Evolutionary conservation across 129 eudicot species (phyloP), one percentile per base, ranked within the genome.

Genomic region (Flaveria trinervia): DNA sequence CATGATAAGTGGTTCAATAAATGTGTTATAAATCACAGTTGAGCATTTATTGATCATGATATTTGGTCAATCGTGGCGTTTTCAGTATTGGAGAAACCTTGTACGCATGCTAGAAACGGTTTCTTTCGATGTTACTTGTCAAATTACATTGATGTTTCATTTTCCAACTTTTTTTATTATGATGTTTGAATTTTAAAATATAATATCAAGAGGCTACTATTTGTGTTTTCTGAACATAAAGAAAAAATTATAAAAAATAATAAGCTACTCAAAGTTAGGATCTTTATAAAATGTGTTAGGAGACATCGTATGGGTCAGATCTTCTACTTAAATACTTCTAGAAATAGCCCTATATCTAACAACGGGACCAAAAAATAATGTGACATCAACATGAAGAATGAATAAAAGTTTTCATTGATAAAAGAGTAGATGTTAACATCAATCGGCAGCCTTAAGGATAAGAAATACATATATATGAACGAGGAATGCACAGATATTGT

Each of bases 91-190:
- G 61, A 28, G 79, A 25, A 52, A 80, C 70, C 83, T 80, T 80
- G 83, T 66, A 80, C 84, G 84, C 54, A 66, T 73, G 25, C 75
- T 13, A 26, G 13, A 45, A 65, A 73, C 45, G 61, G 77, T 80
- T 80, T 45, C 84, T 66, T 73, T 80, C 79, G 43, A 65, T 46
- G 75, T 30, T 73, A 55, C 84, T 73, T 80, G 84, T 73, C 18
- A 74, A 9, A 12, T 70, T 62, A 56, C 59, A 72, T 0, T 70
- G 82, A 78, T 70, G 82, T 69, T 57, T 62, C 70, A 69, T 70
- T 78, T 78, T 45, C 81, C 76, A n/a, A 78, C 44, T 20, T 44
- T 57, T 44, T 15, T 54, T 25, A 14, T 69, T 45, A 60, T 61
- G 26, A 46, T n/a, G 2, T 8, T 20, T 44, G 64, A 5, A 2